Base-by-base conservation (phyloP, 2,329 filamentous ascomycete species). In the Chaetomium sp. region DNA sequence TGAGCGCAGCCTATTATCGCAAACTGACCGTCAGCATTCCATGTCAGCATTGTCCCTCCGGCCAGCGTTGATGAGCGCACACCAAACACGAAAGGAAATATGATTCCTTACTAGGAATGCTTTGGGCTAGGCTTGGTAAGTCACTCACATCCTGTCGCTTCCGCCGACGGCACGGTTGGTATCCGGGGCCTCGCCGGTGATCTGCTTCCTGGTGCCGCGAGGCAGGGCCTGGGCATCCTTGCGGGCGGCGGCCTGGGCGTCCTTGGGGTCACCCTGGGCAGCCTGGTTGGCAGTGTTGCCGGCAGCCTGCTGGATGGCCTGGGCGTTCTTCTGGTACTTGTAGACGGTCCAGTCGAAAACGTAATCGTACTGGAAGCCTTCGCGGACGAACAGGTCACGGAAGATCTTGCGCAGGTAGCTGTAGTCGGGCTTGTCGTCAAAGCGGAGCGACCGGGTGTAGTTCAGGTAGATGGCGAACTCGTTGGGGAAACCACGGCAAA, bases 311-410 rank as follows among this genome's bases (percentile, higher is more conserved):
- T 92, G 91, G 78, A 96, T 96, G 75, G 93, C 93, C 82, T 96
- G 92, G 62, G 93, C 93, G 74, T 97, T 98, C 89, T 97, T 97
- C 87, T 97, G 93, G 85, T 98, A 97, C 85, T 98, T 98, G 88
- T 97, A 98, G 75, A 98, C 95, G 66, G 95, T 99, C 95, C 95
- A 99, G 82, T 99, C 95, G 75, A 99, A 99, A 73, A 99, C 95
- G 74, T 99, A 98, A 81, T 99, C 95, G 80, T 99, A 98, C 83
- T 99, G 95, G 89, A 98, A 99, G 63, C 94, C 95, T 80, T 98
- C 95, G 69, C 95, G 93, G 72, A 99, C 95, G 76, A 99, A 99
- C 66, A 99, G 89, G 77, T 99, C 95, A 69, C 95, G 93, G 92
- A 99, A 99, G 82, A 99, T 98, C 90, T 98, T 98, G 81, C 95